A percentile compares a stretch with the other conserved stretches of the same genome.
These are phyloP conservation scores for Boletus rex-veris DNA, from an alignment of 768 basidiomycete genomes.

Conservation along the genomic window DNA sequence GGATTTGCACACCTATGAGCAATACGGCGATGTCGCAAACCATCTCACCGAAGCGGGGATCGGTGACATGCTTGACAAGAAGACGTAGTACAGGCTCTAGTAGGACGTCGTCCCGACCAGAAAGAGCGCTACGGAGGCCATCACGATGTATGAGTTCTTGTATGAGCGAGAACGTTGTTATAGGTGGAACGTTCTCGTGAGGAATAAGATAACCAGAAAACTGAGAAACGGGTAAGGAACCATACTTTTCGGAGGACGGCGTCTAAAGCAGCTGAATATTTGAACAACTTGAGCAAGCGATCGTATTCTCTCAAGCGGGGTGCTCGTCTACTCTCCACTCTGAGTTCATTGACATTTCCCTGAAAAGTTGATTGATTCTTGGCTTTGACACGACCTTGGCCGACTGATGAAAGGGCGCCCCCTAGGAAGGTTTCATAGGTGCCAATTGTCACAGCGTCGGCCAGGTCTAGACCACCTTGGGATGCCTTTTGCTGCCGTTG, in stretches of 20 bases:
- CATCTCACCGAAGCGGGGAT: conserved; percentile 90
- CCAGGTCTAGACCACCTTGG: conserved; percentile 43
- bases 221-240: background rate
- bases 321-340: conserved; percentile 67
- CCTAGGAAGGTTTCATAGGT: conserved; percentile 68
- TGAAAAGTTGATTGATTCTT: conserved; percentile 48
- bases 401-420: conserved; percentile 50
- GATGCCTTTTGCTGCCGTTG: conserved; percentile 75
- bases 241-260: conserved; percentile 81
- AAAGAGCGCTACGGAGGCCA: conserved; percentile 79
- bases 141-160: conserved; percentile 92
- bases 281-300: conserved; percentile 83
- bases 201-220: background rate
- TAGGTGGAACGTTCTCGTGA: conserved; percentile 74
- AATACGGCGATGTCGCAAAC: conserved; percentile 77
- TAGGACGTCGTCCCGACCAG: conserved; percentile 89
- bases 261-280: conserved; percentile 92
- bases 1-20: conserved; percentile 67
- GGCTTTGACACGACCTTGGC: conserved; percentile 49
- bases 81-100: conserved; percentile 89
- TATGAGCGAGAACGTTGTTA: conserved; percentile 84
- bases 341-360: conserved; percentile 71
- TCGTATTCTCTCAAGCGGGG: conserved; percentile 85
- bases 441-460: conserved; percentile 45
- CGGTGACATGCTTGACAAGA: conserved; percentile 77